Evolutionary conservation across 2,329 filamentous ascomycete species (phyloP).

Genomic region (Pseudogymnoascus sp.): DNA sequence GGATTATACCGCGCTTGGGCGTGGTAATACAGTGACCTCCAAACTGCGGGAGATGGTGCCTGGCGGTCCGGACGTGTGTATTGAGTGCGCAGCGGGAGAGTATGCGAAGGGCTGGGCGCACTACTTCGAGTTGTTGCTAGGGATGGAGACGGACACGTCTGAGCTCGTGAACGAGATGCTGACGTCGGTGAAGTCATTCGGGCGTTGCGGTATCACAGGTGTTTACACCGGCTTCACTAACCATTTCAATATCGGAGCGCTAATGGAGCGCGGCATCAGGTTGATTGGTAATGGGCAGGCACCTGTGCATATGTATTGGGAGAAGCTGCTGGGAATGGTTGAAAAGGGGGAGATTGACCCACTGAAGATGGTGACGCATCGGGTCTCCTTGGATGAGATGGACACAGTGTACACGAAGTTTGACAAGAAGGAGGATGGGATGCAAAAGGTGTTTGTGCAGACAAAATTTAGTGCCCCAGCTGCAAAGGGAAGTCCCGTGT

Average conservation of each 20-base stretch:
- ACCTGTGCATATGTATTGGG: slow-evolving; percentile 71
- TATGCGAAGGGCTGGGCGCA: slow-evolving; percentile 55
- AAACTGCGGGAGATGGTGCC: slow-evolving; percentile 66
- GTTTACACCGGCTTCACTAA: slow-evolving; percentile 40
- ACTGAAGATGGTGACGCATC: slow-evolving; percentile 72
- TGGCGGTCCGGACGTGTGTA: slow-evolving; percentile 64
- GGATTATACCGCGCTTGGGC: slow-evolving; percentile 54
- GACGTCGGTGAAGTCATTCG: slow-evolving; percentile 41
- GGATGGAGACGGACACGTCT: slow-evolving; percentile 55
- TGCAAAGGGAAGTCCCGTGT: slow-evolving; percentile 34
- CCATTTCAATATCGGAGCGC: slow-evolving; percentile 56
- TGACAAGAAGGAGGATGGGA: slow-evolving; percentile 52
- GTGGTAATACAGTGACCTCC: slow-evolving; percentile 60
- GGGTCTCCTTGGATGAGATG: slow-evolving; percentile 65
- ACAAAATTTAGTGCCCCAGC: slow-evolving; percentile 47
- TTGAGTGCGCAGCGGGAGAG: slow-evolving; percentile 59
- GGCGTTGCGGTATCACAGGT: slow-evolving; percentile 53
- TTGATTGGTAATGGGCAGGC: slow-evolving; percentile 58
- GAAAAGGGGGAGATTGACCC: slow-evolving; percentile 63
- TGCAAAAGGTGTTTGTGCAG: slow-evolving; percentile 73
- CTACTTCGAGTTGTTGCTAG: slow-evolving; percentile 46
- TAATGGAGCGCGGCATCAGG: slow-evolving; percentile 58
- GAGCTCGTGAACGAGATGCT: slow-evolving; percentile 52
- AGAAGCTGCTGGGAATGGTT: slow-evolving; percentile 62
- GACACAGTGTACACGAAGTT: slow-evolving; percentile 59